A percentile compares a stretch with the other conserved stretches of the same genome.
Evolutionary conservation across 495 filamentous ascomycete species (phyloP).

Genomic region (Talaromyces adpressus): DNA sequence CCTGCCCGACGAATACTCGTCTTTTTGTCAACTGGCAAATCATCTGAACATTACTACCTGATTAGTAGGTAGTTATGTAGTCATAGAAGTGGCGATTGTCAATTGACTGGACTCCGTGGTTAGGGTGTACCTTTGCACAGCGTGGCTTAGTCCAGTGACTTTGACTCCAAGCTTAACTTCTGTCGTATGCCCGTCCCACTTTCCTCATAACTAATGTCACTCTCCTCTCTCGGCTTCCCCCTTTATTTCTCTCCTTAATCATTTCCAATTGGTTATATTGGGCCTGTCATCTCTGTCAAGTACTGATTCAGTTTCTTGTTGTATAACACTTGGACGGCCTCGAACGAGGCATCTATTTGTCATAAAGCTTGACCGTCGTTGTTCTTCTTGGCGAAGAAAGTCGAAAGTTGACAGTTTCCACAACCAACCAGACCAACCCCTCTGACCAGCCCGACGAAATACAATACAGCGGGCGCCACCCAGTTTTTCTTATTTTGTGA

Average conservation of each 20-base stretch:
- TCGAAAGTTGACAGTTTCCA: neutral
- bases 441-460: neutral
- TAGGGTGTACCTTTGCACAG: neutral
- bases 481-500: neutral
- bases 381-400: neutral
- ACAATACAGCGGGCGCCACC: neutral
- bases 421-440: neutral
- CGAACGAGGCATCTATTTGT: neutral
- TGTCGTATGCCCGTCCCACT: neutral
- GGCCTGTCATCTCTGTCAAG: neutral
- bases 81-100: neutral
- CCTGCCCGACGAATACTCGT: too few species aligned
- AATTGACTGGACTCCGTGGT: neutral
- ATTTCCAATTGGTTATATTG: neutral
- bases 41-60: neutral
- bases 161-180: neutral
- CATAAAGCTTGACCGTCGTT: neutral
- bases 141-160: neutral
- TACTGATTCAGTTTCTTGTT: neutral
- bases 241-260: neutral
- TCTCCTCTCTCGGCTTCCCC: neutral
- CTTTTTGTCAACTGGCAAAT: neutral
- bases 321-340: neutral
- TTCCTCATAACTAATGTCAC: neutral
- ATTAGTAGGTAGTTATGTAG: neutral